These are phyloP conservation scores for Suillus bovinus DNA, from an alignment of 768 basidiomycete genomes.

Conservation along the genomic window DNA sequence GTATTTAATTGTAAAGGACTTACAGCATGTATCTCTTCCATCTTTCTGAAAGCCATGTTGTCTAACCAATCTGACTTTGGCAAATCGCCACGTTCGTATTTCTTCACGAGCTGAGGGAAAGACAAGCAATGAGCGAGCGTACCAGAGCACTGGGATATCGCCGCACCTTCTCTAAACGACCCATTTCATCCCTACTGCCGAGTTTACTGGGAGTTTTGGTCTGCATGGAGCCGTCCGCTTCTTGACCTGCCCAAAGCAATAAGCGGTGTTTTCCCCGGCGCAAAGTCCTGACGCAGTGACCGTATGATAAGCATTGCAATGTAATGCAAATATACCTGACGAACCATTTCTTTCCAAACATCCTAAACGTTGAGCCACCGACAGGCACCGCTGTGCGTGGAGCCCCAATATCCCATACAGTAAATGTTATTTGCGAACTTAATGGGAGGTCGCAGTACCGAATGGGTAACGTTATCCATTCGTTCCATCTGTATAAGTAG, in stretches of 20 bases:
- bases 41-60: conserved; percentile 88
- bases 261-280: no score
- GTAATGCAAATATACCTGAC: conserved; percentile 17
- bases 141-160: background rate
- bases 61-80: conserved; percentile 96
- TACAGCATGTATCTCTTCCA: conserved; percentile 93
- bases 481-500: conserved; percentile 75
- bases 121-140: conserved; percentile 28
- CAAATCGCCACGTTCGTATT: conserved; percentile 92
- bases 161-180: conserved; percentile 86
- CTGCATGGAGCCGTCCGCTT: conserved; percentile 85
- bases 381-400: conserved; percentile 79
- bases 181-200: conserved; percentile 87
- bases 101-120: conserved; percentile 74
- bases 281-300: conserved; percentile 59
- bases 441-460: conserved; percentile 92
- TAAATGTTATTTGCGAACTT: conserved; percentile 87
- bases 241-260: conserved; percentile 81
- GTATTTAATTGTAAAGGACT: conserved; percentile 24
- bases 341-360: conserved; percentile 94
- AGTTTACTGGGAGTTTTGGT: conserved; percentile 87
- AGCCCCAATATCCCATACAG: no score
- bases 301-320: background rate
- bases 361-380: conserved; percentile 85
- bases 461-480: conserved; percentile 90